Base-by-base conservation (phyloP, 129 eudicot species). In the Pittosporum tobira region DNA sequence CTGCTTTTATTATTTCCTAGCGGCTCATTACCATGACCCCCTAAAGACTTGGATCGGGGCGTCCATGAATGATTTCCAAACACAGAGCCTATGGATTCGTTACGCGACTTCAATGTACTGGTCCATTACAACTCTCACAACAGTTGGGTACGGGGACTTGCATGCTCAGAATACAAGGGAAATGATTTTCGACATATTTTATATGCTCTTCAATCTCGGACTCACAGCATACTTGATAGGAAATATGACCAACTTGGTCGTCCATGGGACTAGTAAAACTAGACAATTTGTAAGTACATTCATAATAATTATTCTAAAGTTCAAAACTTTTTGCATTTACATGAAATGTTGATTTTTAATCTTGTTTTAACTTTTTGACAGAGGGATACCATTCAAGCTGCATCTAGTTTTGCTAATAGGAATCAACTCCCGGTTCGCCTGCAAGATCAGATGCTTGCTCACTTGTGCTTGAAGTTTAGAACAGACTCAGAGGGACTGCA, bases 371-470 rank as follows among this genome's bases (percentile, higher is more conserved):
- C 38, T 21, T 59, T 64, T 53, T 31, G 27, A 42, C 77, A 90
- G 97, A 86, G 98, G 67, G 96, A 91, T n/a, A 81, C 87, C 31
- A 86, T 91, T 72, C 94, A 91, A 83, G 96, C 95, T 22, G 98
- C 98, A 4, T 80, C 98, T 15, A 86, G 94, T 79, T 91, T 91
- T 74, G 94, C 98, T 8, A 90, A 73, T 15, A 78, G 98, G 80
- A 88, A 91, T 64, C 90, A 75, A 40, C 73, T 91, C 57, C 95
- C 98, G 0, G 64, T 57, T 51, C 83, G 94, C 0, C 77, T 91
- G 57, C 96, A 83, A 86, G 98, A 91, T 49, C 98, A 91, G 73
- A 91, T 91, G 96, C 94, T 91, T 66, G 87, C 98, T 19, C 98
- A 91, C 54, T 78, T 91, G 71, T 80, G 81, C 70, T 77, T 91